Conservation (phyloP, 768 basidiomycete genomes). For the Melanogaster broomeanus region DNA sequence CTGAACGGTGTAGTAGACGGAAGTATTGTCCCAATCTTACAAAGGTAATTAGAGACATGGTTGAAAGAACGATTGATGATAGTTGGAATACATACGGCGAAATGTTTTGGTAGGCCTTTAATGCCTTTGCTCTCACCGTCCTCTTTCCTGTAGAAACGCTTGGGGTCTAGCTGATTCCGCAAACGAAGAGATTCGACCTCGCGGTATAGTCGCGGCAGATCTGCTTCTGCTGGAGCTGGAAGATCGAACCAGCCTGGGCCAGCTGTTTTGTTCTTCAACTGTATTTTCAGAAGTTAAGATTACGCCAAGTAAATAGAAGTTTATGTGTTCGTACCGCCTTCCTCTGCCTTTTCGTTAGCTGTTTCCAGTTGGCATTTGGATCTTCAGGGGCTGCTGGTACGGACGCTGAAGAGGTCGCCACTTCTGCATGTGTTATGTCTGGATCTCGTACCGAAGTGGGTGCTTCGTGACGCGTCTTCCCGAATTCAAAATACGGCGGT, state of each 20-base stretch:
- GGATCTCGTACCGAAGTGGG: conserved; percentile 59
- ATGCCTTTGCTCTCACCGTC: conserved; percentile 84
- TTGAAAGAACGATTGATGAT: conserved; percentile 1
- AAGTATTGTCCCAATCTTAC: conserved; percentile 78
- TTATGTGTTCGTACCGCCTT: conserved; percentile 55
- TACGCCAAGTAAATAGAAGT: neutral
- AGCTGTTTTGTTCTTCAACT: conserved; percentile 74
- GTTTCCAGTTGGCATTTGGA: conserved; percentile 63
- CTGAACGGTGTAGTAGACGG: conserved; percentile 74
- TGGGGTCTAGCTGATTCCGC: conserved; percentile 88
- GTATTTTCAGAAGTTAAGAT: neutral
- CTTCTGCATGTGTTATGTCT: conserved; percentile 54
- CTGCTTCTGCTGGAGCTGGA: conserved; percentile 78
- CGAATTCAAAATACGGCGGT: conserved; percentile 61
- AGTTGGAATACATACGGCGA: conserved; percentile 64
- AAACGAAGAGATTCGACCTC: conserved; percentile 88
- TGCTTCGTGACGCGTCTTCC: conserved; percentile 41
- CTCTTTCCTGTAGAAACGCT: conserved; percentile 87
- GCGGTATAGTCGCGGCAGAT: conserved; percentile 74
- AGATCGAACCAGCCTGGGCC: conserved; percentile 88
- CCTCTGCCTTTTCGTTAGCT: conserved; percentile 69
- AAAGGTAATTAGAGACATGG: neutral
- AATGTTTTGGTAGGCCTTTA: conserved; percentile 85
- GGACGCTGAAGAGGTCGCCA: conserved; percentile 47
- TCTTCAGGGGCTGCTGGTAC: conserved; percentile 63